Evolutionary conservation across 306 rosid genomes (phyloP).

Genomic region (Lathyrus tuberosus): DNA sequence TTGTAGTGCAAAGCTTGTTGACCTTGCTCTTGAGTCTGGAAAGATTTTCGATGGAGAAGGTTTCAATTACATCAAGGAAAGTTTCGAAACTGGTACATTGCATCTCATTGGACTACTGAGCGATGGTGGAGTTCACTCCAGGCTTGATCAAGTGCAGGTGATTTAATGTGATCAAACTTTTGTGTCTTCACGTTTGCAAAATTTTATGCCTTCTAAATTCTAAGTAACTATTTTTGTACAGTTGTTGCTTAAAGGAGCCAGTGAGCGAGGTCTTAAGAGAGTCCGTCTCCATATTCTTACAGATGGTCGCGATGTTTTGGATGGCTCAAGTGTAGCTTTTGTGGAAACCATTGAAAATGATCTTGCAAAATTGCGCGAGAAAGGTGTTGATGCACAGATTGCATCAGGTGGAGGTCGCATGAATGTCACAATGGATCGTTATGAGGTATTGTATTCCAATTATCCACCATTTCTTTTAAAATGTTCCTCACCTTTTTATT

Average conservation of each 20-base stretch:
- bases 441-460: constrained; percentile 57
- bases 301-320: constrained; percentile 98
- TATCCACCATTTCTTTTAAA: neutral
- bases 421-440: constrained; percentile 98
- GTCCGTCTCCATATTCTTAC: constrained; percentile 91
- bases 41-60: constrained; percentile 84
- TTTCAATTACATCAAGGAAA: constrained; percentile 75
- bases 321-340: constrained; percentile 90
- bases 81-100: constrained; percentile 67
- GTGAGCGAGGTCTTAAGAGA: constrained; percentile 79
- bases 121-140: constrained; percentile 93
- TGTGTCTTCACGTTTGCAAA: neutral
- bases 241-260: constrained; percentile 88
- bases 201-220: constrained; percentile 5
- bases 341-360: constrained; percentile 83
- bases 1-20: constrained; percentile 90
- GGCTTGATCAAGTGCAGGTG: constrained; percentile 79
- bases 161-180: constrained; percentile 5
- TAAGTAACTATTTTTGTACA: constrained; percentile 40
- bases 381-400: constrained; percentile 82
- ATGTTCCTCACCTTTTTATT: neutral
- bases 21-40: constrained; percentile 85
- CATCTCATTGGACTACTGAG: constrained; percentile 92
- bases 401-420: constrained; percentile 99
- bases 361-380: constrained; percentile 70